Percentiles rank a stretch among this genome's conserved stretches.
These are phyloP conservation scores for Staphylotrichum longicolle DNA, from an alignment of 495 filamentous ascomycete species.

Conservation along the genomic window DNA sequence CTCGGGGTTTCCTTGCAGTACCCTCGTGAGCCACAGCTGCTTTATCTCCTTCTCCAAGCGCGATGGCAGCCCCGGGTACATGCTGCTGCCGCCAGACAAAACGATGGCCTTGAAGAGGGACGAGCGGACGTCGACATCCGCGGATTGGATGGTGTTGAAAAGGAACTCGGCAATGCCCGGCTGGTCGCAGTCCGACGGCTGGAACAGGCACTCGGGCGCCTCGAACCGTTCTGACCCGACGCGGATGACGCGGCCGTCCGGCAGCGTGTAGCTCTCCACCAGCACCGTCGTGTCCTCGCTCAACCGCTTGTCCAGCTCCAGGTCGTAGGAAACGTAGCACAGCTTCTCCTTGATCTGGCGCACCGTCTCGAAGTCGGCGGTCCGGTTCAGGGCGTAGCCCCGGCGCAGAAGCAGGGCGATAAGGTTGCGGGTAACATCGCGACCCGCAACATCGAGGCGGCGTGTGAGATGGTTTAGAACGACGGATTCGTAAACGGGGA, in stretches of 20 bases:
- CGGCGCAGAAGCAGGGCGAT: constrained; percentile 92
- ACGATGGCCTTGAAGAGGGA: constrained; percentile 97
- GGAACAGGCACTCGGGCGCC: constrained; percentile 97
- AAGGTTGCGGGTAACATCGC: constrained; percentile 95
- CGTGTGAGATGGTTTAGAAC: constrained; percentile 96
- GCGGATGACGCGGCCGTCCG: constrained; percentile 91
- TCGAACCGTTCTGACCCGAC: constrained; percentile 97
- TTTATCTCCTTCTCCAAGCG: constrained; percentile 97
- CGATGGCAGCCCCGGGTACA: constrained; percentile 96
- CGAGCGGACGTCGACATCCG: constrained; percentile 89
- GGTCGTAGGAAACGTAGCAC: constrained; percentile 98
- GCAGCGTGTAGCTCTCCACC: constrained; percentile 95
- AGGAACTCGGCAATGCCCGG: constrained; percentile 94
- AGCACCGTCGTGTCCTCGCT: constrained; percentile 97
- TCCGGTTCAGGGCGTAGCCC: constrained; percentile 96
- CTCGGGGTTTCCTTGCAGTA: constrained; percentile 85
- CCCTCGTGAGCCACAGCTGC: constrained; percentile 94
- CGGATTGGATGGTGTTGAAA: constrained; percentile 96
- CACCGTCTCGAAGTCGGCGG: constrained; percentile 98
- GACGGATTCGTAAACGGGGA: constrained; percentile 95
- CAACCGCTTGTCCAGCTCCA: constrained; percentile 91
- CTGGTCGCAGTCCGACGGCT: constrained; percentile 97
- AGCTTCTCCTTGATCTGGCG: constrained; percentile 99
- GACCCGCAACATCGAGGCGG: constrained; percentile 90
- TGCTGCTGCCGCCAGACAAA: constrained; percentile 91